These are phyloP conservation scores for Vachellia collinsii DNA, from an alignment of 306 rosid genomes.

Conservation along the genomic window DNA sequence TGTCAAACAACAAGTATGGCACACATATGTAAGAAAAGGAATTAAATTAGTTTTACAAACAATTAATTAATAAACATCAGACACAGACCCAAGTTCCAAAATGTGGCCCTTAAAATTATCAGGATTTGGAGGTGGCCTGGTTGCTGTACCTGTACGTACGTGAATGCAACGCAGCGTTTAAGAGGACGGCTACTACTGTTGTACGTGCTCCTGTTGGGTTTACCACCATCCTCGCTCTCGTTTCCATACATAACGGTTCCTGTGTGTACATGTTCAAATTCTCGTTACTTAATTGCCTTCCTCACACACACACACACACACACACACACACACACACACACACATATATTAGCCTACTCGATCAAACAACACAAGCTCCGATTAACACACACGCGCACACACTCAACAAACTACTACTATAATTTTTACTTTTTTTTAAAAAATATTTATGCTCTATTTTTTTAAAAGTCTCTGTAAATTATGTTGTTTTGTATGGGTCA, in stretches of 20 bases:
- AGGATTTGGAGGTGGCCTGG: conserved; percentile 44
- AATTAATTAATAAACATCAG: conserved; percentile 40
- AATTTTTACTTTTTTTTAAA: not conserved
- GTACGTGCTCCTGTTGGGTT: not conserved
- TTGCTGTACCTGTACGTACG: not conserved
- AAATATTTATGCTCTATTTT: no score
- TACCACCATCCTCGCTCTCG: not conserved
- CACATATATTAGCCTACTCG: not conserved
- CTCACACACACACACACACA: not conserved
- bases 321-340: not conserved
- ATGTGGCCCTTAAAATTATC: conserved; percentile 26
- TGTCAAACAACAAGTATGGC: conserved; percentile 55
- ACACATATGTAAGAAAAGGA: conserved; percentile 49
- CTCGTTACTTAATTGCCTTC: not conserved
- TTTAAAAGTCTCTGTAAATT: not conserved
- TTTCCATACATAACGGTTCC: not conserved
- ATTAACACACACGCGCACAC: no score
- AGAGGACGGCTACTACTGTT: conserved; percentile 36
- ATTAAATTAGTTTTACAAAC: conserved; percentile 63
- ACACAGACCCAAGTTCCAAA: conserved; percentile 64
- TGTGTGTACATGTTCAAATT: not conserved
- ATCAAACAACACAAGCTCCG: not conserved
- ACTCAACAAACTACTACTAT: no score
- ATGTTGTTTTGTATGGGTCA: not conserved
- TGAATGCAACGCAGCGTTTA: conserved; percentile 57